Percentiles rank a stretch among this genome's conserved stretches.
These are phyloP conservation scores for Priceomyces medius DNA, from an alignment of 805 yeast species.

Conservation along the genomic window DNA sequence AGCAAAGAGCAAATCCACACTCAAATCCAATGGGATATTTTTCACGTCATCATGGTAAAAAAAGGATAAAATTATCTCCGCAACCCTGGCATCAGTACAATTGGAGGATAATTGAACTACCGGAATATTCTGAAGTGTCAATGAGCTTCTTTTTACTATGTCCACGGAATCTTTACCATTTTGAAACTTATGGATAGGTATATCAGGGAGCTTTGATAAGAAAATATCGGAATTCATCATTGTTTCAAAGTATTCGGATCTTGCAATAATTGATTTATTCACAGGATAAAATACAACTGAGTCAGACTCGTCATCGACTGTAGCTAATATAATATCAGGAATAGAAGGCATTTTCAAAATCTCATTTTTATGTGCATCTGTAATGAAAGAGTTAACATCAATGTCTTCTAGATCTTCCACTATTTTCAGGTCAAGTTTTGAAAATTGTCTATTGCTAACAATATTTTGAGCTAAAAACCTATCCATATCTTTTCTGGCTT, in stretches of 20 bases:
- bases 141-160: conserved; percentile 14
- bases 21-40: conserved; percentile 46
- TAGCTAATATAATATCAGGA: conserved; percentile 51
- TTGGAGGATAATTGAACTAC: conserved; percentile 14
- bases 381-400: conserved; percentile 15
- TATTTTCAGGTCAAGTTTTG: conserved; percentile 15
- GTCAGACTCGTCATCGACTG: conserved; percentile 26
- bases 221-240: conserved; percentile 54
- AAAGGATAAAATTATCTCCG: conserved; percentile 52
- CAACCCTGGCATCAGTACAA: conserved; percentile 24
- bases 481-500: conserved; percentile 33
- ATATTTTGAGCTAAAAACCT: conserved; percentile 25
- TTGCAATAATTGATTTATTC: conserved; percentile 57
- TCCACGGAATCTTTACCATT: conserved; percentile 3
- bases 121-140: conserved; percentile 11
- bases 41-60: conserved; percentile 59
- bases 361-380: conserved; percentile 18
- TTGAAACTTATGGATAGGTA: conserved; percentile 14
- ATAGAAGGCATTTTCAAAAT: conserved; percentile 21
- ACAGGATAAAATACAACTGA: conserved; percentile 52
- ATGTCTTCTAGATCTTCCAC: conserved; percentile 34
- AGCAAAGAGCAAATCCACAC: conserved; percentile 55
- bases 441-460: conserved; percentile 14
- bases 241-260: conserved; percentile 63
- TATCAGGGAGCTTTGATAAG: conserved; percentile 11